These are phyloP conservation scores for Bruguiera gymnorhiza DNA, from an alignment of 345 rosid genomes.

Conservation along the genomic window DNA sequence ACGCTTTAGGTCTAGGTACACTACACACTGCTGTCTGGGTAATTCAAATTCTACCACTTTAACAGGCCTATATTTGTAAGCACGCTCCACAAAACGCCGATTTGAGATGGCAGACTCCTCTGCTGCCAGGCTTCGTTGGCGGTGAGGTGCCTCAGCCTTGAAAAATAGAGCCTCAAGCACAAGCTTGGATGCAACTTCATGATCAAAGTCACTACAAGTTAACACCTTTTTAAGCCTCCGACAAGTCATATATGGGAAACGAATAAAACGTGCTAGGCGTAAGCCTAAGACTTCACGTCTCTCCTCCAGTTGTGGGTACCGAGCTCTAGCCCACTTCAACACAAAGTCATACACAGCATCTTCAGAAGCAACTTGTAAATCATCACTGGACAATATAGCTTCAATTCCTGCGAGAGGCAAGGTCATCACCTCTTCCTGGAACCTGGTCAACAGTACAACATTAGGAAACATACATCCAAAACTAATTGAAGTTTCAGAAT, in stretches of 20 bases:
- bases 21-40: constrained; percentile 92
- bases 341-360: constrained; percentile 96
- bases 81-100: constrained; percentile 81
- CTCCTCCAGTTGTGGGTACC: constrained; percentile 61
- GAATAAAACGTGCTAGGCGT: constrained; percentile 79
- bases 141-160: constrained; percentile 96
- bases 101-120: constrained; percentile 66
- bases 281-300: constrained; percentile 79
- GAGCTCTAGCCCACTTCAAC: constrained; percentile 82
- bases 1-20: constrained; percentile 83
- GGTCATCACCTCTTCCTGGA: constrained; percentile 86
- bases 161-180: constrained; percentile 97
- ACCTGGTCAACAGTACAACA: constrained; percentile 43
- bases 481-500: neutral
- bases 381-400: constrained; percentile 84
- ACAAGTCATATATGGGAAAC: constrained; percentile 96
- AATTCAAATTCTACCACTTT: constrained; percentile 95
- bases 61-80: constrained; percentile 96
- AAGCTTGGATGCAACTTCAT: constrained; percentile 83
- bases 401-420: constrained; percentile 92
- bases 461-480: neutral
- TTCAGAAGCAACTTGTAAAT: constrained; percentile 95
- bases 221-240: constrained; percentile 91
- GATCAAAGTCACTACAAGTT: constrained; percentile 83
- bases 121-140: constrained; percentile 74